Percentiles rank a stretch among this genome's conserved stretches.
phyloP scores from a whole-genome alignment of 164 flowering plant genomes.

The Sedum album region DNA sequence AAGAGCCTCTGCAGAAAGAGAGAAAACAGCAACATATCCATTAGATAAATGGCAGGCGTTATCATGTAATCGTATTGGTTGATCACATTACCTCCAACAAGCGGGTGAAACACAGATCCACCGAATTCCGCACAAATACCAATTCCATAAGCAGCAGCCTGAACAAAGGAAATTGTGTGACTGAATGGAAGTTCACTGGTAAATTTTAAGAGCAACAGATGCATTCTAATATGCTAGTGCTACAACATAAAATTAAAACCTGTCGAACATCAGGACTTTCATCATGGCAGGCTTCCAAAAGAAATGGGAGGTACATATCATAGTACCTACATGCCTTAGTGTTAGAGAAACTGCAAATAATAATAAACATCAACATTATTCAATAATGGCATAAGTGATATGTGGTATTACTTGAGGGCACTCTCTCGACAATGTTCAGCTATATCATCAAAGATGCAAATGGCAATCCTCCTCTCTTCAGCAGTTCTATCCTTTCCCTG shows the following conservation, averaged over 20 bases:
- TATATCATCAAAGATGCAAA: conserved; percentile 77
- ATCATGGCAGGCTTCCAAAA: conserved; percentile 73
- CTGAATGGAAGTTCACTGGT: neutral
- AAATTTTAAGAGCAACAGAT: no score
- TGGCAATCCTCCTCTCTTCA: conserved; percentile 65
- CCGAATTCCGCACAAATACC: conserved; percentile 98
- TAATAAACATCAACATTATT: neutral
- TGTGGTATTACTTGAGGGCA: conserved; percentile 41
- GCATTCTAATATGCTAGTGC: no score
- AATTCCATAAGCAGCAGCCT: conserved; percentile 99
- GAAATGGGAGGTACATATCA: conserved; percentile 55
- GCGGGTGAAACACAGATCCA: conserved; percentile 72
- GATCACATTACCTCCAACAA: conserved; percentile 99
- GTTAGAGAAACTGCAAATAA: neutral
- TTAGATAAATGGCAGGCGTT: neutral
- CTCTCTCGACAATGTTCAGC: conserved; percentile 72
- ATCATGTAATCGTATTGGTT: no score
- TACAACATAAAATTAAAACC: conserved; percentile 42
- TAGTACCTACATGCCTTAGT: conserved; percentile 37
- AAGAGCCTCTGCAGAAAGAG: conserved; percentile 76
- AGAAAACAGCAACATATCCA: no score
- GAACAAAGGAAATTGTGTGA: conserved; percentile 7
- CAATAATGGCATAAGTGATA: neutral
- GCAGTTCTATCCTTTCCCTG: conserved; percentile 67
- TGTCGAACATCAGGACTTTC: conserved; percentile 63